phyloP scores from a whole-genome alignment of 2,329 filamentous ascomycete species.

The Passalora sequoiae region DNA sequence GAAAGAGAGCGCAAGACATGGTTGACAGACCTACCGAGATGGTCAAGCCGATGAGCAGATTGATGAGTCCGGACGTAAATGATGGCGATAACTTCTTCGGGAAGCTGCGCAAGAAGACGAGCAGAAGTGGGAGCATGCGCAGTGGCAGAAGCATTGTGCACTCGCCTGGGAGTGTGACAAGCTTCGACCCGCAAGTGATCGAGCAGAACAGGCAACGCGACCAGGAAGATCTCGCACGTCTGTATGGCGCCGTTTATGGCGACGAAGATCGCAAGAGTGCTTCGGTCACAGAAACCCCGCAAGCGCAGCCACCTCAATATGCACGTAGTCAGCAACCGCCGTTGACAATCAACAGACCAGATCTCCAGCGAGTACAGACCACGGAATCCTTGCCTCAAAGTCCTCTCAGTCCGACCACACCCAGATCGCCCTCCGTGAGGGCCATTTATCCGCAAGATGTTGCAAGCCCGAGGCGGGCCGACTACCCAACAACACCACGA shows the following conservation, averaged over 20 bases:
- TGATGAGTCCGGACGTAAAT: too few species aligned
- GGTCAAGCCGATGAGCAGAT: constrained; percentile 43
- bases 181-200: constrained; percentile 70
- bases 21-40: constrained; percentile 55
- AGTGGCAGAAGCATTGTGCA: constrained; percentile 41
- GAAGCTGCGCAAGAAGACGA: constrained; percentile 24
- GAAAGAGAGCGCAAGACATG: constrained; percentile 43
- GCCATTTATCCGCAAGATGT: constrained; percentile 45
- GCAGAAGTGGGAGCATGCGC: constrained; percentile 24
- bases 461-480: constrained; percentile 19
- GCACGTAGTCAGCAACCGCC: constrained; percentile 2
- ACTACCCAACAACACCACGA: constrained; percentile 18
- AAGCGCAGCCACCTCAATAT: constrained; percentile 3
- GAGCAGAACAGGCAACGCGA: constrained; percentile 68
- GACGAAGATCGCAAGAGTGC: constrained; percentile 55
- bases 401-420: constrained; percentile 35
- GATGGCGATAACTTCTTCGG: too few species aligned
- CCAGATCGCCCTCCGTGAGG: constrained; percentile 31
- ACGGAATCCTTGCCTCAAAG: constrained; percentile 33
- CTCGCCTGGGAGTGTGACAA: constrained; percentile 54
- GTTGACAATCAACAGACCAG: not conserved
- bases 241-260: constrained; percentile 89
- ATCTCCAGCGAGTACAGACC: constrained; percentile 11
- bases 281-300: not conserved
- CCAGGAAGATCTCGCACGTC: constrained; percentile 77